Evolutionary conservation across 2,329 filamentous ascomycete genomes (phyloP).

Genomic region (Xylaria sp.): DNA sequence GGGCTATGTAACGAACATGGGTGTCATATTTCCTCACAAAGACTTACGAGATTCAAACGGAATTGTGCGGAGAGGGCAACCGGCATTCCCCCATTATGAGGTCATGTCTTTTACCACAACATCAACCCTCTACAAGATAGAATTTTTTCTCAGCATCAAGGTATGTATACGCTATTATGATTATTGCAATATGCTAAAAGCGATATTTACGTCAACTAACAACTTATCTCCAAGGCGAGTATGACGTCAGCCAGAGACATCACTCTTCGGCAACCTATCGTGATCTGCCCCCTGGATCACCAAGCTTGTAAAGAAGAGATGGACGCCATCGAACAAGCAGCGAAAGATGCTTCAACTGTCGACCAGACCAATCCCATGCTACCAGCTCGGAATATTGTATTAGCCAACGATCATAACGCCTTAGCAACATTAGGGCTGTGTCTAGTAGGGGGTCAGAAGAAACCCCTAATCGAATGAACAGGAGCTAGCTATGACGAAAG

Average conservation of each 20-base stretch:
- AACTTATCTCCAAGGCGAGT: slow-evolving; percentile 71
- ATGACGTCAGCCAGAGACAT: slow-evolving; percentile 91
- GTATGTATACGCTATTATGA: slow-evolving; percentile 58
- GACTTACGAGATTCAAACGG: slow-evolving; percentile 89
- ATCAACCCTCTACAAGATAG: slow-evolving; percentile 95
- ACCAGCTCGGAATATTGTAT: slow-evolving; percentile 84
- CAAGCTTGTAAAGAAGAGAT: slow-evolving; percentile 98
- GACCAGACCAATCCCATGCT: slow-evolving; percentile 92
- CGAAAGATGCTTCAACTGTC: slow-evolving; percentile 88
- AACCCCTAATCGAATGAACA: slow-evolving; percentile 70
- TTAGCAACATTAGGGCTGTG: slow-evolving; percentile 71
- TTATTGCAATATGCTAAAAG: background rate
- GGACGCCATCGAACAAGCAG: slow-evolving; percentile 96
- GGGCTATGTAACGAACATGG: slow-evolving; percentile 92
- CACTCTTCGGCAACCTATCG: slow-evolving; percentile 86
- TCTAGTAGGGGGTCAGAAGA: slow-evolving; percentile 71
- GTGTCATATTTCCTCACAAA: slow-evolving; percentile 88
- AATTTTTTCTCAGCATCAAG: slow-evolving; percentile 95
- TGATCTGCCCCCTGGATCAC: slow-evolving; percentile 95
- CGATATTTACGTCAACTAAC: slow-evolving; percentile 21
- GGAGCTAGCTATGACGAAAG: background rate
- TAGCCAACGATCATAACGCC: slow-evolving; percentile 76
- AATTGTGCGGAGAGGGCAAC: slow-evolving; percentile 83
- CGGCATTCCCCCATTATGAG: slow-evolving; percentile 88
- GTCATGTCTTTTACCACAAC: slow-evolving; percentile 93